phyloP scores from a whole-genome alignment of 2,329 filamentous ascomycete genomes.

The Penicillium thymicola region DNA sequence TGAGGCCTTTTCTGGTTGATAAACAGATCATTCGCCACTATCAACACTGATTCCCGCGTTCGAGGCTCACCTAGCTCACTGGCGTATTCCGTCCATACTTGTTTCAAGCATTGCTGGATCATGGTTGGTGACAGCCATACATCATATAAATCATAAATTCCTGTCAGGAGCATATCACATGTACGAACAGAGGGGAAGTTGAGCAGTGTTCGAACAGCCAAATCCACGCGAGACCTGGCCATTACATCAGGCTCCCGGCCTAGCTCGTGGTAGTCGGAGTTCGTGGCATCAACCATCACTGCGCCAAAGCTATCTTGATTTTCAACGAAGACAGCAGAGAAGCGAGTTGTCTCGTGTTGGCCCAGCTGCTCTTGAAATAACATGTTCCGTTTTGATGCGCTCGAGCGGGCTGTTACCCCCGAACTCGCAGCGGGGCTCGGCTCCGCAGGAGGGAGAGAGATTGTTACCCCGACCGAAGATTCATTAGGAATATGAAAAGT shows the following conservation, averaged over 20 bases:
- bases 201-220: neutral
- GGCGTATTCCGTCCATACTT: neutral
- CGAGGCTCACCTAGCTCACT: neutral
- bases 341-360: neutral
- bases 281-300: neutral
- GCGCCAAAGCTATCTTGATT: neutral
- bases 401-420: neutral
- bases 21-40: neutral
- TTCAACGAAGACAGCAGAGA: neutral
- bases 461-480: neutral
- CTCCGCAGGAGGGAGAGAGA: neutral
- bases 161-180: neutral
- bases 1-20: neutral
- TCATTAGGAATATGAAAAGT: neutral
- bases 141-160: neutral
- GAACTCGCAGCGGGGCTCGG: neutral
- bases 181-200: neutral
- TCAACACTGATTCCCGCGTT: neutral
- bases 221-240: neutral
- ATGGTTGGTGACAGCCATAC: neutral
- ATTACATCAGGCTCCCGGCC: neutral
- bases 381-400: neutral
- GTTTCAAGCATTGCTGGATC: neutral
- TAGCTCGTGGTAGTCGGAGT: neutral
- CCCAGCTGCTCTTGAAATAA: neutral